Evolutionary conservation across 495 filamentous ascomycete species (phyloP), one percentile per base, ranked within the genome.

Genomic region (Penicillium verhagenii): DNA sequence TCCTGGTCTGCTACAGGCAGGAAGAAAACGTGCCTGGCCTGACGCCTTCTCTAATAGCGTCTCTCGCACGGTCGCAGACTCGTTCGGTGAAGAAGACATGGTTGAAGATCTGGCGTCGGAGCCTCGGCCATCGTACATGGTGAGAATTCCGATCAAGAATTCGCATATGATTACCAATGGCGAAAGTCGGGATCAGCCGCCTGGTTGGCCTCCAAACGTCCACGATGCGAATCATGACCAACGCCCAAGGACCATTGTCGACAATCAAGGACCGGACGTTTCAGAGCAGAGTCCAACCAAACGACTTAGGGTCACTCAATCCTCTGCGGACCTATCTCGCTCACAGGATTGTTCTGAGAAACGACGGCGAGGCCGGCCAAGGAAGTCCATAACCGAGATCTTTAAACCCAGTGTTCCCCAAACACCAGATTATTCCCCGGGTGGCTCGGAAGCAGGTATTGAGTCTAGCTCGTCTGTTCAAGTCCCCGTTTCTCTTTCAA

Each of bases 11-110:
- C 59, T 77, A 1, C 72, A 72, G 52, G 66, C 63, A 28, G 66
- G 66, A 59, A 68, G 65, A 29, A 77, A 74, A 42, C 74, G 72
- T 24, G 45, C 64, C 0, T 76, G 66, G 61, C 63, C 71, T 10
- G 69, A 74, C 38, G 64, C 66, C 4, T 70, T 66, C 39, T 48
- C 63, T 0, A 60, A 29, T 40, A 64, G 64, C n/a, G 67, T 55
- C 14, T 57, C 54, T 9, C 59, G 64, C 8, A 58, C 61, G 7
- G 61, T 72, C n/a, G 62, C 69, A 2, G 72, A 76, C 50, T 73
- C 72, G 16, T 74, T 76, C 25, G 70, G 68, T 9, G 73, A 73
- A 38, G 67, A 68, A n/a, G 69, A 70, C 33, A 67, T 68, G 56
- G 53, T 66, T 7, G 70, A 66, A 37, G 69, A 73, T 40, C 50